phyloP scores from a whole-genome alignment of 768 basidiomycete genomes.

The Hypholoma fasciculare region DNA sequence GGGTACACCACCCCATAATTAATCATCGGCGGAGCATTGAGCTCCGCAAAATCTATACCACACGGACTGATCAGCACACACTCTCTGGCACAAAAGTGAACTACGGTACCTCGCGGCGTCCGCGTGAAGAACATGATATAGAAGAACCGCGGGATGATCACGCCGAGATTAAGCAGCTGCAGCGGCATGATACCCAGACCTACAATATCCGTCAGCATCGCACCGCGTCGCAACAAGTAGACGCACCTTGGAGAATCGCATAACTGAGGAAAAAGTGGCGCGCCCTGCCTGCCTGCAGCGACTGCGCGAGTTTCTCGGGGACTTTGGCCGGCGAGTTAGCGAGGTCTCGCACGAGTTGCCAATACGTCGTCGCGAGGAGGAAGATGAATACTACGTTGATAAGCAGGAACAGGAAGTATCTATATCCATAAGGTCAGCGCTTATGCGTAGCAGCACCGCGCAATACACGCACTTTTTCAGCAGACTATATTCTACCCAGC shows the following conservation, averaged over 20 bases:
- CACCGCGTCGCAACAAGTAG: slow-evolving; percentile 3
- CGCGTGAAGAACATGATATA: slow-evolving; percentile 77
- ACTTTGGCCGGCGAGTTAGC: slow-evolving; percentile 94
- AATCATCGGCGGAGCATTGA: slow-evolving; percentile 97
- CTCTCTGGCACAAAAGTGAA: neutral
- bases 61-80: too few relatives aligned
- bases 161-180: slow-evolving; percentile 89
- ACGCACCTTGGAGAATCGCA: slow-evolving; percentile 76
- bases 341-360: slow-evolving; percentile 87
- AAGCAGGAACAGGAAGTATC: slow-evolving; percentile 92
- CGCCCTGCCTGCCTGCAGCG: slow-evolving; percentile 76
- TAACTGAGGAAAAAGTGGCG: slow-evolving; percentile 87
- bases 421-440: slow-evolving; percentile 27
- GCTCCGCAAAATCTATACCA: slow-evolving; percentile 82
- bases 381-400: slow-evolving; percentile 95
- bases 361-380: slow-evolving; percentile 88
- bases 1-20: slow-evolving; percentile 98
- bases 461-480: slow-evolving; percentile 74
- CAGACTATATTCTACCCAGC: slow-evolving; percentile 91
- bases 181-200: slow-evolving; percentile 94
- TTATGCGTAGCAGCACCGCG: neutral
- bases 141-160: slow-evolving; percentile 78
- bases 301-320: slow-evolving; percentile 87
- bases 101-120: slow-evolving; percentile 79
- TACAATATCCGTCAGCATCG: slow-evolving; percentile 23